These are phyloP conservation scores for Candida maesae DNA, from an alignment of 805 yeast genomes.

Conservation along the genomic window DNA sequence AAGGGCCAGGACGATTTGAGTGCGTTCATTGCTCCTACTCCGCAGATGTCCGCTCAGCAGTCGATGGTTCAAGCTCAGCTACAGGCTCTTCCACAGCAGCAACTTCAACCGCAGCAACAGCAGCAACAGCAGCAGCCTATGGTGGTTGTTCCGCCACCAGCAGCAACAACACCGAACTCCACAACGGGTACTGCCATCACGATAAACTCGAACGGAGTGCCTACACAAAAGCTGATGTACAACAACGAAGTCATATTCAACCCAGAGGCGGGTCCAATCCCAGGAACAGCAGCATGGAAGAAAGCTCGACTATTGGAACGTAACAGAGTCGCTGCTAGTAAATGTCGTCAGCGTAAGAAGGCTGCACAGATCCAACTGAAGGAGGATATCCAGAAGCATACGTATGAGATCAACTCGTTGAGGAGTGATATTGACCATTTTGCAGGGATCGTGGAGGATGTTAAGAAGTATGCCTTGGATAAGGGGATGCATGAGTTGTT, in stretches of 20 bases:
- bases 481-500: slow-evolving; percentile 1
- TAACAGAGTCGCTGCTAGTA: slow-evolving; percentile 64
- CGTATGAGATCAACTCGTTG: slow-evolving; percentile 39
- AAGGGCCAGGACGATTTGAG: slow-evolving; percentile 9
- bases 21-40: slow-evolving; percentile 2
- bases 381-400: slow-evolving; percentile 49
- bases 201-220: slow-evolving; percentile 26
- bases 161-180: slow-evolving; percentile 7
- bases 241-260: slow-evolving; percentile 47
- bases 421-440: slow-evolving; percentile 29
- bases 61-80: slow-evolving; percentile 8
- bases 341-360: slow-evolving; percentile 65
- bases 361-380: slow-evolving; percentile 66
- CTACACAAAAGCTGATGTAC: slow-evolving; percentile 44
- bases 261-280: slow-evolving; percentile 52
- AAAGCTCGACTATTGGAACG: slow-evolving; percentile 57
- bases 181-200: slow-evolving; percentile 13
- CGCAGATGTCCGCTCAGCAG: background rate
- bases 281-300: slow-evolving; percentile 70
- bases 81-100: slow-evolving; percentile 8
- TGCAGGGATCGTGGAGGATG: slow-evolving; percentile 4
- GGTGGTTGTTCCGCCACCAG: slow-evolving; percentile 4
- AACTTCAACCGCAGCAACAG: slow-evolving; percentile 8
- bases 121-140: slow-evolving; percentile 1
- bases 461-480: slow-evolving; percentile 2